Conservation (phyloP, 176 grass and related monocot species). For the Oryza meyeriana region DNA sequence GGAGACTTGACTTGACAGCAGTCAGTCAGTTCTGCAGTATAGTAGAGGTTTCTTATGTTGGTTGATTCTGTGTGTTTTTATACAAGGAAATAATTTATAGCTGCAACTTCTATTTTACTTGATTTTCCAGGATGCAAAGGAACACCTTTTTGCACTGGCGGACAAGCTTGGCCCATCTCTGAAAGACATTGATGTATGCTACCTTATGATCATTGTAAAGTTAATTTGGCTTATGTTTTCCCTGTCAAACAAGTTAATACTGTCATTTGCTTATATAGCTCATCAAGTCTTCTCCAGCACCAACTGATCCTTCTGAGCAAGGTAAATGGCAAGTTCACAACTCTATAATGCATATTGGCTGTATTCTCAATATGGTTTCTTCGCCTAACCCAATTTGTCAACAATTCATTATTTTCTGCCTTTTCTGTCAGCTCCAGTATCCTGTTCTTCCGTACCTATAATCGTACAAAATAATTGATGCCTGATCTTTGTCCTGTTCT, state of each 20-base stretch:
- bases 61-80: constrained; percentile 9
- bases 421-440: constrained; percentile 9
- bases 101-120: constrained; percentile 14
- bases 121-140: constrained; percentile 85
- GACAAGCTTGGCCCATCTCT: constrained; percentile 92
- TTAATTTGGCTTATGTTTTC: background rate
- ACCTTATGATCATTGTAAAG: constrained; percentile 20
- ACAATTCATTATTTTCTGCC: constrained; percentile 10
- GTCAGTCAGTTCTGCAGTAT: constrained; percentile 17
- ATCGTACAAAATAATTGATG: constrained; percentile 29
- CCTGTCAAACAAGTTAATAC: constrained; percentile 30
- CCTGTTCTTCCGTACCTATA: constrained; percentile 4
- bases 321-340: constrained; percentile 46
- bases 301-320: constrained; percentile 87
- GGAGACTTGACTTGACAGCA: constrained; percentile 11
- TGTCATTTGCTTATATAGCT: constrained; percentile 58
- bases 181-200: constrained; percentile 87
- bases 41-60: background rate
- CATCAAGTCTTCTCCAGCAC: constrained; percentile 73
- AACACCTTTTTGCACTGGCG: constrained; percentile 91
- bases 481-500: constrained; percentile 6
- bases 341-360: constrained; percentile 17
- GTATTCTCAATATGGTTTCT: background rate
- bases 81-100: background rate
- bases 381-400: background rate